Percentiles rank a stretch among this genome's conserved stretches.
These are phyloP conservation scores for Fusarium begoniae DNA, from an alignment of 2,329 filamentous ascomycete genomes.

Conservation along the genomic window DNA sequence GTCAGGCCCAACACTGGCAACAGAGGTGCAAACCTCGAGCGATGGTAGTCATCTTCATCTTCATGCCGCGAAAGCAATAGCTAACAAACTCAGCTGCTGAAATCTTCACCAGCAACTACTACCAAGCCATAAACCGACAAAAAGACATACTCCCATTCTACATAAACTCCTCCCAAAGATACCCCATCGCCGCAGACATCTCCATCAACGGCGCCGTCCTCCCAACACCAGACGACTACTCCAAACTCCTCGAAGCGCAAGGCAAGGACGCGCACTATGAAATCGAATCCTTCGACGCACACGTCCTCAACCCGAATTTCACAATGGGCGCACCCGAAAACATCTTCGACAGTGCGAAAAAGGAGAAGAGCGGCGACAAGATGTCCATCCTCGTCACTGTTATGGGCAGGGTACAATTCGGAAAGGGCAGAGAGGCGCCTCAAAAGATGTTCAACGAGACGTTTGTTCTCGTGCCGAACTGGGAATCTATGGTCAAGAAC, in stretches of 20 bases:
- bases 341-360: constrained; percentile 52
- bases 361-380: constrained; percentile 61
- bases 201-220: constrained; percentile 80
- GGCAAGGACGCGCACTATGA: constrained; percentile 71
- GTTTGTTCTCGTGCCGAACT: constrained; percentile 82
- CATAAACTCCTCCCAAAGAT: constrained; percentile 64
- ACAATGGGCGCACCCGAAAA: constrained; percentile 63
- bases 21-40: constrained; percentile 56
- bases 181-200: constrained; percentile 71
- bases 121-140: constrained; percentile 75
- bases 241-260: constrained; percentile 73
- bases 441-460: constrained; percentile 81
- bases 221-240: constrained; percentile 70
- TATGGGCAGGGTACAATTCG: constrained; percentile 76
- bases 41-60: constrained; percentile 52
- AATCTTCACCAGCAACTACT: constrained; percentile 77
- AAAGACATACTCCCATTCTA: constrained; percentile 75
- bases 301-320: constrained; percentile 78
- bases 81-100: constrained; percentile 67
- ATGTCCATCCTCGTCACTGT: constrained; percentile 79
- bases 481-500: constrained; percentile 65
- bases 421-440: constrained; percentile 68
- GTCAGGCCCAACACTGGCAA: constrained; percentile 52
- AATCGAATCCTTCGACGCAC: constrained; percentile 78
- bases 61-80: neutral